Base-by-base conservation (phyloP, 2,329 filamentous ascomycete species). In the Microdochium trichocladiopsis region DNA sequence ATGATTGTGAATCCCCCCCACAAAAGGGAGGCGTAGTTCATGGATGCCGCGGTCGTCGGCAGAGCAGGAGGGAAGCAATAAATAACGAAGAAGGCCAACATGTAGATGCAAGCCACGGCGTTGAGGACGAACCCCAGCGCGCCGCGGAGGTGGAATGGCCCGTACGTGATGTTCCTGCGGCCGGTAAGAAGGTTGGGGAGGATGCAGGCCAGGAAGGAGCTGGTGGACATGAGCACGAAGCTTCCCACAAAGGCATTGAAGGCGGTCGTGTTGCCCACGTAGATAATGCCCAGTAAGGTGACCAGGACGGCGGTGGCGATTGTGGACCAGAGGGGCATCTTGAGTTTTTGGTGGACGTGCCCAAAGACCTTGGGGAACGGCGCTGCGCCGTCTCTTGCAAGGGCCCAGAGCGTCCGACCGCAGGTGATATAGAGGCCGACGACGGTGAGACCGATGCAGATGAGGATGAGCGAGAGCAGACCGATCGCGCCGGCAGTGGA, bases 201-300 rank as follows among this genome's bases (percentile, higher is more conserved):
- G 51, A 89, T 83, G 6, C 83, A 82, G 1, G 80, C 79, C 2
- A 86, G 70, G 62, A 85, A 88, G 0, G 80, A 84, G 10, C 81
- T 58, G 21, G 49, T 54, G 22, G 52, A 53, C 25, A 59, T 51
- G 21, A 56, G 45, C 9, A 56, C 25, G 53, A 70, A 73, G 25
- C 64, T 68, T 10, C 82, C 82, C 8, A 87, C 78, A 24, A 88
- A 80, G 0, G 84, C 84, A 43, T 80, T 78, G 67, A 88, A 89
- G 0, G 86, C 86, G 0, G 82, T 84, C 1, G 73, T 77, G 54
- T 74, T 82, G n/a, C 80, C 84, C 1, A 88, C 75, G 57, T 87
- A 87, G 47, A 88, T 83, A 43, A 73, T 74, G 0, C 83, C 84
- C 0, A 88, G 70, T 2, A 84, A 63, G 0, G 82, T 82, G 0